phyloP scores from a whole-genome alignment of 2,329 filamentous ascomycete genomes.

The Chaetomium sp. region DNA sequence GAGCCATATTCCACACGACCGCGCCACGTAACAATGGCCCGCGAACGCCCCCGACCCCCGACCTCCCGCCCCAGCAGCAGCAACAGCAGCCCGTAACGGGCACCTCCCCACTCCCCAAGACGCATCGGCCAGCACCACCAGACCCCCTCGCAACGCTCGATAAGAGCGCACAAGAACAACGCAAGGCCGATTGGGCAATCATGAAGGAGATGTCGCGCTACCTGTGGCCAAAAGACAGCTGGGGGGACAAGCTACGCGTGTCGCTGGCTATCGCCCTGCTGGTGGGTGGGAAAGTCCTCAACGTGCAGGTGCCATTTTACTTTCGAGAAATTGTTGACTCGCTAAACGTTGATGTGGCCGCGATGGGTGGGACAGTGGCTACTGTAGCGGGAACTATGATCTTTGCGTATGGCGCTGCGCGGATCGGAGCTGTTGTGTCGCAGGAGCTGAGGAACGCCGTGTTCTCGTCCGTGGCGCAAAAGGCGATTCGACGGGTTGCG shows the following conservation, averaged over 20 bases:
- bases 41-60: background rate
- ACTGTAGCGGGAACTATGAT: conserved; percentile 91
- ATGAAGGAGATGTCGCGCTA: conserved; percentile 97
- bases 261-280: conserved; percentile 76
- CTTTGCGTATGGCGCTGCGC: conserved; percentile 80
- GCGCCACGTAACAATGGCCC: conserved; percentile 8
- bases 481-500: conserved; percentile 86
- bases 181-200: conserved; percentile 96
- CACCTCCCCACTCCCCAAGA: background rate
- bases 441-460: conserved; percentile 94
- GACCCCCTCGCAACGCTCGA: conserved; percentile 39
- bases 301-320: conserved; percentile 97
- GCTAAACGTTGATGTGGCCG: conserved; percentile 92
- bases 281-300: conserved; percentile 86
- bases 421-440: conserved; percentile 82
- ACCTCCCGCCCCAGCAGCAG: too few species aligned
- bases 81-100: too few species aligned
- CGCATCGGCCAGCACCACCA: conserved; percentile 4
- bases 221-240: conserved; percentile 86
- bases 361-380: conserved; percentile 78
- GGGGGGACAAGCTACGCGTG: conserved; percentile 78
- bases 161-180: conserved; percentile 74
- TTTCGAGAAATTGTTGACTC: conserved; percentile 97
- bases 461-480: conserved; percentile 94
- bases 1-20: conserved; percentile 19